phyloP scores from a whole-genome alignment of 2,329 filamentous ascomycete species.

The Grosmannia clavigera region DNA sequence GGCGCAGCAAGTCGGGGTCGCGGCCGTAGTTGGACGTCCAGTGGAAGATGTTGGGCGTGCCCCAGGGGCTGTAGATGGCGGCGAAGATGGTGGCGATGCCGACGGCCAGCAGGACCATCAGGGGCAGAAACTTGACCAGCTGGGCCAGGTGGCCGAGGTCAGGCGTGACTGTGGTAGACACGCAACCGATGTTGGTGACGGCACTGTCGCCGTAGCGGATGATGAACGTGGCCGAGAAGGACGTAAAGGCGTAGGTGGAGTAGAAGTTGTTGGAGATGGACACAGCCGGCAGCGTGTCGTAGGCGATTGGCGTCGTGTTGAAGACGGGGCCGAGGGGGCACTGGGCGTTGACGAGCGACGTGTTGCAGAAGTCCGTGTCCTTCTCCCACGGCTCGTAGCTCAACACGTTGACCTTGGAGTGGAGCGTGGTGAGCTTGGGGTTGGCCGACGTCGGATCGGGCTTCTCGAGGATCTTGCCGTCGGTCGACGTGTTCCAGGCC shows the following conservation, averaged over 20 bases:
- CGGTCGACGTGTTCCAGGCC: conserved; percentile 49
- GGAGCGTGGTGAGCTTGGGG: conserved; percentile 59
- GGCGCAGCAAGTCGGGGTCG: conserved; percentile 77
- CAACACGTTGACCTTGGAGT: conserved; percentile 59
- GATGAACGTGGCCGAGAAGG: conserved; percentile 60
- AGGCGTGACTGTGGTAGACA: conserved; percentile 74
- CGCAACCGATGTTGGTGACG: conserved; percentile 59
- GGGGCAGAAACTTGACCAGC: conserved; percentile 62
- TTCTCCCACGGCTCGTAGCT: conserved; percentile 58
- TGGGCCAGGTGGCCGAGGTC: conserved; percentile 61
- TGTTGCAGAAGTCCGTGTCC: conserved; percentile 52
- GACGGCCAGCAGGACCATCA: conserved; percentile 66
- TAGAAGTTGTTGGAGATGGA: conserved; percentile 60
- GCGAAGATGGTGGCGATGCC: conserved; percentile 74
- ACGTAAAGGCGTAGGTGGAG: conserved; percentile 78
- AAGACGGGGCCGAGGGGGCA: conserved; percentile 74
- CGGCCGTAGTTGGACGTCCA: conserved; percentile 98
- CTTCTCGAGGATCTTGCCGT: conserved; percentile 66
- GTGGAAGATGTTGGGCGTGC: conserved; percentile 75
- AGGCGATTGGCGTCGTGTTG: conserved; percentile 21
- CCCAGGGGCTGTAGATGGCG: conserved; percentile 87
- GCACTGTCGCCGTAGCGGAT: conserved; percentile 61
- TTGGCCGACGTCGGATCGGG: conserved; percentile 31
- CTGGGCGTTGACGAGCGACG: conserved; percentile 41
- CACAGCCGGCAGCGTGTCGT: conserved; percentile 53